Evolutionary conservation across 108 stramenopile genomes (phyloP), one percentile per base, ranked within the genome.

Genomic region (Parietichytrium sp.): DNA sequence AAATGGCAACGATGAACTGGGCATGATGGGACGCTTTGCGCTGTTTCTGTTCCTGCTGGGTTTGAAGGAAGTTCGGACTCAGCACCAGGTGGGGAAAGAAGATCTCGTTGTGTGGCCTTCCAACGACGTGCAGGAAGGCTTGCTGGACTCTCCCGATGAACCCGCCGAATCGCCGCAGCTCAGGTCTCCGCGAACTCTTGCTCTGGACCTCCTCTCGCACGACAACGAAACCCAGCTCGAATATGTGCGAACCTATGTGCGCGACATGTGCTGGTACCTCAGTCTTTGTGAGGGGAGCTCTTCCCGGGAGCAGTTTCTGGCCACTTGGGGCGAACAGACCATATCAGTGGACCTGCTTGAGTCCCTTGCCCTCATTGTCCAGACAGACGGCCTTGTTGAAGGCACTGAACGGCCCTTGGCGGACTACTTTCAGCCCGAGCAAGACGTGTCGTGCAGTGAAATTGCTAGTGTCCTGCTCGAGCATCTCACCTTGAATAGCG

Each of bases 221-320:
- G 61, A 72, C 23, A 72, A 20, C 42, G 61, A 72, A 16, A 23
- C 36, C 15, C 18, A 42, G 61, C 61, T 72, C 15, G 61, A 47
- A n/a, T 72, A 45, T 42, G 15, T 72, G 23, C 18, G 25, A 20
- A 10, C 61, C 42, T 42, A 72, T 25, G 10, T 72, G 23, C 33
- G 61, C 8, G 61, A 72, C 33, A 72, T 72, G 38, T 72, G 36
- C 20, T 72, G 61, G 61, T 42, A 45, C 20, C 6, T 72, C 38
- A 72, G 61, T 27, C 42, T 72, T 10, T 72, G 61, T 42, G 61
- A 72, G 15, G 61, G 15, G 8, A 33, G 36, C 33, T 18, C 16
- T 7, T 33, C 3, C 0, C 33, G 61, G 20, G 45, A 42, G 1
- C 45, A 33, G 6, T 72, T 72, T 27, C 20, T 72, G 10, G 61